Evolutionary conservation across 148 eudicot genomes (phyloP).

Genomic region (Linanthus parryae): DNA sequence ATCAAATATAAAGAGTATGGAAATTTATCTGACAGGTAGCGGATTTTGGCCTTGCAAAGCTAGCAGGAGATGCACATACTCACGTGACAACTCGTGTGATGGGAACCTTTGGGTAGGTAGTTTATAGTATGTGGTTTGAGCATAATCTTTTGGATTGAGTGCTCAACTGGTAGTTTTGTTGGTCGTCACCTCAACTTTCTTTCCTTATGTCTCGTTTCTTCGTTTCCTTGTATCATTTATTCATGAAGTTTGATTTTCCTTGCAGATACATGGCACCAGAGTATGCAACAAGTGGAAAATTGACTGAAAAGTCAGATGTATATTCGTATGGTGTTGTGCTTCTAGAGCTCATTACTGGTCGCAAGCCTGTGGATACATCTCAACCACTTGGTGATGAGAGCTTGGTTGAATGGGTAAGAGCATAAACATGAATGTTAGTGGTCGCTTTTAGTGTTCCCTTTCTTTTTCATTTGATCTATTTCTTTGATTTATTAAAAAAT

Average conservation of each 20-base stretch:
- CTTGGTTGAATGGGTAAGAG: conserved; percentile 95
- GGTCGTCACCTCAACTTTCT: too few relatives aligned
- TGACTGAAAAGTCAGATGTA: conserved; percentile 95
- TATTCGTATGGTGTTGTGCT: conserved; percentile 93
- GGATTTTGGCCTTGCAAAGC: conserved; percentile 80
- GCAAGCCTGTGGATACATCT: conserved; percentile 83
- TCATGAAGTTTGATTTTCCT: too few relatives aligned
- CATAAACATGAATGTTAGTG: conserved; percentile 1
- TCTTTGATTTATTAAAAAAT: too few relatives aligned
- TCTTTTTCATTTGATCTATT: too few relatives aligned
- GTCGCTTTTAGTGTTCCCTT: too few relatives aligned
- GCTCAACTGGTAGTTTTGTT: neutral
- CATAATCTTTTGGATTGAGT: neutral
- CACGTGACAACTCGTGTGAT: conserved; percentile 75
- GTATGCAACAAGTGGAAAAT: conserved; percentile 86
- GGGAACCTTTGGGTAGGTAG: conserved; percentile 75
- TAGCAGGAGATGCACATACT: conserved; percentile 51
- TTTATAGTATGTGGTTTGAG: neutral
- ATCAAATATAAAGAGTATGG: neutral
- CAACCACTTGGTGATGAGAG: conserved; percentile 91
- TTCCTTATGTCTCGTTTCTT: too few relatives aligned
- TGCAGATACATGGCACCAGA: conserved; percentile 96
- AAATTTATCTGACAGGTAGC: conserved; percentile 34
- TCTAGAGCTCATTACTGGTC: conserved; percentile 88
- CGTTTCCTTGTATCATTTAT: too few relatives aligned